A percentile compares a stretch with the other conserved stretches of the same genome.
Evolutionary conservation across 2,329 filamentous ascomycete species (phyloP).

Genomic region (Monilinia fructigena): DNA sequence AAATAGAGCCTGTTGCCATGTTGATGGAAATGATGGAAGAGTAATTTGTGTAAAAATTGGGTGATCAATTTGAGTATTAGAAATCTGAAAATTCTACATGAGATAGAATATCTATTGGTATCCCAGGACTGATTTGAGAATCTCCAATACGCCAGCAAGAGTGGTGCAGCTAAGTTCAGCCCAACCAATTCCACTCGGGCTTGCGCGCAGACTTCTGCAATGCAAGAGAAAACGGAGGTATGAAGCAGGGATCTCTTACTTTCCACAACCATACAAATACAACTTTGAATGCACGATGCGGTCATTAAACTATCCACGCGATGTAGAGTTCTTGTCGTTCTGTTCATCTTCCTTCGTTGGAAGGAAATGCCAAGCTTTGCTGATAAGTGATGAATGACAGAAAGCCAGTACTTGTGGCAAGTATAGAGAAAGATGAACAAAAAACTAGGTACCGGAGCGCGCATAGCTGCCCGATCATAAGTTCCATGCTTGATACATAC

Average conservation of each 20-base stretch:
- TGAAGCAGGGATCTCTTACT: not conserved
- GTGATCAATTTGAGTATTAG: not conserved
- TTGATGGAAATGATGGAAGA: not conserved
- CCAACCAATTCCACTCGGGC: not conserved
- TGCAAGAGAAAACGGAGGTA: not conserved
- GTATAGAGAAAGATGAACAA: not conserved
- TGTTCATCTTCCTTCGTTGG: not conserved
- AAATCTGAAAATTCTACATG: not conserved
- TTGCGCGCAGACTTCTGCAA: not conserved
- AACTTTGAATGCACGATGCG: not conserved
- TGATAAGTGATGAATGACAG: not conserved
- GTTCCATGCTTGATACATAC: no score
- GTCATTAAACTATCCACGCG: not conserved
- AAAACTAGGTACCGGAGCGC: no score
- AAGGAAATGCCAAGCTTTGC: not conserved
- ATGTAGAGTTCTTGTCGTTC: not conserved
- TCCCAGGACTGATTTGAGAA: not conserved
- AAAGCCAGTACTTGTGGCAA: not conserved
- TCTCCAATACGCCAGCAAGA: not conserved
- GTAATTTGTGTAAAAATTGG: not conserved
- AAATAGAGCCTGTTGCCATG: not conserved
- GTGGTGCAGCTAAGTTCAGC: not conserved
- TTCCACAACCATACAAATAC: not conserved
- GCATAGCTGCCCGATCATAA: no score
- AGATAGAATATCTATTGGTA: not conserved